These are phyloP conservation scores for Fusarium haematococcum DNA, from an alignment of 2,329 filamentous ascomycete species.

Conservation along the genomic window DNA sequence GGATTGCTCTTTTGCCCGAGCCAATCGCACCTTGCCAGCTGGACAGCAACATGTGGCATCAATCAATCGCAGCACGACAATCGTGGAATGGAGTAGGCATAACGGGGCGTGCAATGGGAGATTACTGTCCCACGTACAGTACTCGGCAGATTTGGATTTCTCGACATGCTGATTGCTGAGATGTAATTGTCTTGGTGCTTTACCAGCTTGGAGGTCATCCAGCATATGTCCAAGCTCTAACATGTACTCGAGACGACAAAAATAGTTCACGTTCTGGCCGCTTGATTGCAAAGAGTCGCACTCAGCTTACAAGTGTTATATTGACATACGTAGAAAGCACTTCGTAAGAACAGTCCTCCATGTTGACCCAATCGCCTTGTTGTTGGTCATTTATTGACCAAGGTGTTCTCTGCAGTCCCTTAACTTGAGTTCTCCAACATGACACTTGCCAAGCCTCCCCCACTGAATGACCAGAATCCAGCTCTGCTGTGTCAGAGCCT, in stretches of 20 bases:
- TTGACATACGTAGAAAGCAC: neutral
- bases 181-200: neutral
- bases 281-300: neutral
- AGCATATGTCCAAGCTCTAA: neutral
- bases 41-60: neutral
- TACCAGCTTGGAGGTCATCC: neutral
- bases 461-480: neutral
- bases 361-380: neutral
- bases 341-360: neutral
- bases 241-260: neutral
- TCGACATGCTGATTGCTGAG: neutral
- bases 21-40: neutral
- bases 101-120: neutral
- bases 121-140: neutral
- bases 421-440: neutral
- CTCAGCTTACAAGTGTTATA: neutral
- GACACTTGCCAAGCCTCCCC: neutral
- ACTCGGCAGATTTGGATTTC: neutral
- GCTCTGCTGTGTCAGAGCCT: neutral
- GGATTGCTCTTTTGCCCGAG: constrained; percentile 5
- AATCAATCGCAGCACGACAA: neutral
- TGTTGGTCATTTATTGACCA: neutral
- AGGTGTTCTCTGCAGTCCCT: neutral
- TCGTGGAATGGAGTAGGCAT: neutral
- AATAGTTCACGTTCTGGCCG: neutral